Evolutionary conservation across 805 yeast genomes (phyloP).

Genomic region (Sugiyamaella lignohabitans): DNA sequence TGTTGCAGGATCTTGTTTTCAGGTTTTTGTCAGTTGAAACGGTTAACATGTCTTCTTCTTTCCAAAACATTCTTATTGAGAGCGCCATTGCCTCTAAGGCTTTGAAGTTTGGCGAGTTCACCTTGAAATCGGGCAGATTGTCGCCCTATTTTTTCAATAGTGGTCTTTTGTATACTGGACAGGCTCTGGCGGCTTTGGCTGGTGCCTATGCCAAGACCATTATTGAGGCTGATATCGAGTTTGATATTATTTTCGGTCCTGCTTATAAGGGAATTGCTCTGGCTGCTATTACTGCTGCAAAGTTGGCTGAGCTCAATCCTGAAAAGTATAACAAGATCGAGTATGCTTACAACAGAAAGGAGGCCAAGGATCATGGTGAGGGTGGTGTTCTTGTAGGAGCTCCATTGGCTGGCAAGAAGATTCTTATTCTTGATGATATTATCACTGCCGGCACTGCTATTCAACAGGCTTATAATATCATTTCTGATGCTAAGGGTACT

Average conservation of each 20-base stretch:
- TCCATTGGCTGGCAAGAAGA: constrained; percentile 58
- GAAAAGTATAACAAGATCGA: constrained; percentile 64
- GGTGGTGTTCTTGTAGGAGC: constrained; percentile 94
- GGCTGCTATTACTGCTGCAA: constrained; percentile 88
- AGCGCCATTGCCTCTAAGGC: constrained; percentile 78
- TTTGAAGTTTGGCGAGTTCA: constrained; percentile 79
- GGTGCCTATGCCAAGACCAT: constrained; percentile 86
- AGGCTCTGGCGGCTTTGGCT: constrained; percentile 71
- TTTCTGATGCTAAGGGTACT: constrained; percentile 58
- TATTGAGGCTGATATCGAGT: constrained; percentile 70
- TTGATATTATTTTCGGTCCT: constrained; percentile 92
- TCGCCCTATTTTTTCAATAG: constrained; percentile 97
- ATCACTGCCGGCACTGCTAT: constrained; percentile 99
- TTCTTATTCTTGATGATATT: constrained; percentile 90
- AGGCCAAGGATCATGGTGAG: constrained; percentile 96
- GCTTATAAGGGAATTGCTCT: constrained; percentile 97
- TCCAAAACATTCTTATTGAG: constrained; percentile 48
- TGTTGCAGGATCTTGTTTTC: too few relatives aligned
- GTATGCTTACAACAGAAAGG: constrained; percentile 94
- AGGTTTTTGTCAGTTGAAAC: too few relatives aligned
- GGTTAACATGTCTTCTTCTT: constrained; percentile 5
- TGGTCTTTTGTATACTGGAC: constrained; percentile 84
- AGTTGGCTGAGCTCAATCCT: constrained; percentile 79
- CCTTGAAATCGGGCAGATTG: constrained; percentile 82
- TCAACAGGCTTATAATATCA: constrained; percentile 84